Evolutionary conservation across 2,329 filamentous ascomycete genomes (phyloP).

Genomic region (Neonectria sp.): DNA sequence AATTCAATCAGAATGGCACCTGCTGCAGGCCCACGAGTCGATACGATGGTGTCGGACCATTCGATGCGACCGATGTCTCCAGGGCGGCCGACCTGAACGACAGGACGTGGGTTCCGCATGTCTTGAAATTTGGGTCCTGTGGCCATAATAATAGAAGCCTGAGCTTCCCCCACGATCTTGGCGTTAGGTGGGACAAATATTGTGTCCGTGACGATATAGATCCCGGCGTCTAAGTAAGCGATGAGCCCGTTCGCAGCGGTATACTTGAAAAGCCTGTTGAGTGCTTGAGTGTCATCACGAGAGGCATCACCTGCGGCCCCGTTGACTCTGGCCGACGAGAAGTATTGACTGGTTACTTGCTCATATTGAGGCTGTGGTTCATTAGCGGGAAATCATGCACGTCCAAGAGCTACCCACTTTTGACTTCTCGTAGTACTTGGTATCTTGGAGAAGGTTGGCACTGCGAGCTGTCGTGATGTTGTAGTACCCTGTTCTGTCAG

Average conservation of each 20-base stretch:
- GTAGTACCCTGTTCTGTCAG: slow-evolving; percentile 44
- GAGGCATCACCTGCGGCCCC: slow-evolving; percentile 74
- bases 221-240: slow-evolving; percentile 73
- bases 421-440: slow-evolving; percentile 78
- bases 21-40: slow-evolving; percentile 75
- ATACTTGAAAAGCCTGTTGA: slow-evolving; percentile 69
- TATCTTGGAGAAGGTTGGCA: slow-evolving; percentile 64
- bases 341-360: slow-evolving; percentile 68
- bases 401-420: slow-evolving; percentile 57
- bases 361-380: slow-evolving; percentile 75
- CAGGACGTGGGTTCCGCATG: slow-evolving; percentile 71
- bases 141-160: slow-evolving; percentile 68
- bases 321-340: slow-evolving; percentile 75
- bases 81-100: slow-evolving; percentile 75
- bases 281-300: slow-evolving; percentile 81
- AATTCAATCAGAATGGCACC: slow-evolving; percentile 82
- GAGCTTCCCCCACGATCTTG: slow-evolving; percentile 73
- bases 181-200: slow-evolving; percentile 63
- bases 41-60: slow-evolving; percentile 80
- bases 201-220: slow-evolving; percentile 73
- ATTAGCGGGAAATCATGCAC: slow-evolving; percentile 4
- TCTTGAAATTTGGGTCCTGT: slow-evolving; percentile 70
- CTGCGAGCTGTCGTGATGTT: slow-evolving; percentile 35
- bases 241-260: slow-evolving; percentile 68
- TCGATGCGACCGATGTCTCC: slow-evolving; percentile 78